Evolutionary conservation across 768 basidiomycete genomes (phyloP), one percentile per base, ranked within the genome.

Genomic region (Lepiota subincarnata): DNA sequence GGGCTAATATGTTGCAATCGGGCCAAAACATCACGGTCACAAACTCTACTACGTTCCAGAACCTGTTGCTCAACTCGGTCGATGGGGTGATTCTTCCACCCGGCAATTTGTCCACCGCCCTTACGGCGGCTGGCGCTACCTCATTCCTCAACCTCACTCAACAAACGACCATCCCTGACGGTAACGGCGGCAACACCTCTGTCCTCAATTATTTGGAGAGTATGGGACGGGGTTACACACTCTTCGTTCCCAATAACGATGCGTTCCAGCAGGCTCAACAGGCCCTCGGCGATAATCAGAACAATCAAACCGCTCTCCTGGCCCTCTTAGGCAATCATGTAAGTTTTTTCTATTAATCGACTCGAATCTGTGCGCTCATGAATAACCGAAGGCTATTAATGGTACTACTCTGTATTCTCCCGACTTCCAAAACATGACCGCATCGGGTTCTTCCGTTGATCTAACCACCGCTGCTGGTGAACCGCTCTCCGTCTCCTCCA

Each of bases 361-460:
- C n/a, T 48, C 5, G 16, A 3, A 41, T 14, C 48, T 24, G 5
- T 24, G 24, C 24, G 24, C 24, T 24, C 2, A 24, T 5, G 24
- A 5, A n/a, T 5, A 5, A 24, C 24, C 5, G 24, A 24, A 84
- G 82, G 65, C 82, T 55, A 79, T 90, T 59, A 89, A 89, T 66
- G 87, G 83, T 20, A 77, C 86, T 0, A 75, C 82, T 0, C 65
- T 81, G 10, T 90, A 90, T 70, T 85, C 84, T 0, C 73, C 82
- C 1, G 55, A 68, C 10, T 64, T 89, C 35, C 42, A 49, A 28
- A 54, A 59, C 44, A 24, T 52, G 8, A 58, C 60, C 13, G 51
- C 51, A 11, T 57, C 50, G 22, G 35, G 48, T 6, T 46, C 55
- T 16, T 20, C 34, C 37, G 49, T 62, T 4, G 76, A 70, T 56